These are phyloP conservation scores for Globisporangium paroecandrum DNA, from an alignment of 352 stramenopile species.

Conservation along the genomic window DNA sequence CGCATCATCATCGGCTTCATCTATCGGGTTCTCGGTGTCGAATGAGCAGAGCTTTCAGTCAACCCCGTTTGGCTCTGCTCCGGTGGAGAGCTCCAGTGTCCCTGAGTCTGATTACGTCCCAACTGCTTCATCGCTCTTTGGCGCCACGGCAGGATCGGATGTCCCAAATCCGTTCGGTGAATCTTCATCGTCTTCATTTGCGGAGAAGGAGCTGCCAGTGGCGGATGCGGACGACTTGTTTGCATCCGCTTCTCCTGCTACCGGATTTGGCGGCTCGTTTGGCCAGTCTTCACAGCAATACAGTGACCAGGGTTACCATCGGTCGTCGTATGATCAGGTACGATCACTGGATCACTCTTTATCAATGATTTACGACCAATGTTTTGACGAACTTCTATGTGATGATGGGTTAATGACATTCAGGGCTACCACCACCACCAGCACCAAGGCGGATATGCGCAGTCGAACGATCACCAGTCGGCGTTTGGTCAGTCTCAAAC, in stretches of 20 bases:
- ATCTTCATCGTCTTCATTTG: conserved; percentile 22
- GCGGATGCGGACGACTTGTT: conserved; percentile 61
- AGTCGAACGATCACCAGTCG: conserved; percentile 4
- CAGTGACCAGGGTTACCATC: conserved; percentile 30
- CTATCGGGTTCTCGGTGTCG: conserved; percentile 26
- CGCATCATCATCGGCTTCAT: conserved; percentile 25
- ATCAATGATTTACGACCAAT: neutral
- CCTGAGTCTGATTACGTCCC: conserved; percentile 20
- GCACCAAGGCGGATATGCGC: conserved; percentile 20
- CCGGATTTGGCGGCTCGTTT: conserved; percentile 35
- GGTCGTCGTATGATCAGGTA: conserved; percentile 36
- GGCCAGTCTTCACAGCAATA: conserved; percentile 24
- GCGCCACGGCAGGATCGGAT: conserved; percentile 36
- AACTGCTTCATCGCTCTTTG: conserved; percentile 64
- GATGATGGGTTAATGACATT: neutral
- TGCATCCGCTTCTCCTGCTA: conserved; percentile 31
- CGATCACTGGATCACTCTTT: neutral
- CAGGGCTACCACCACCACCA: conserved; percentile 14
- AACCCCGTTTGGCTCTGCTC: conserved; percentile 12
- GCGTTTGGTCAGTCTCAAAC: conserved; percentile 13
- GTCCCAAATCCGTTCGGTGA: conserved; percentile 49
- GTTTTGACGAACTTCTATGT: neutral
- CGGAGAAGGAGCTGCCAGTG: conserved; percentile 50
- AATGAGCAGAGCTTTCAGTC: conserved; percentile 10
- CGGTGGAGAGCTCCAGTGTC: conserved; percentile 1